These are phyloP conservation scores for Candida ascalaphidarum DNA, from an alignment of 805 yeast genomes.

Conservation along the genomic window DNA sequence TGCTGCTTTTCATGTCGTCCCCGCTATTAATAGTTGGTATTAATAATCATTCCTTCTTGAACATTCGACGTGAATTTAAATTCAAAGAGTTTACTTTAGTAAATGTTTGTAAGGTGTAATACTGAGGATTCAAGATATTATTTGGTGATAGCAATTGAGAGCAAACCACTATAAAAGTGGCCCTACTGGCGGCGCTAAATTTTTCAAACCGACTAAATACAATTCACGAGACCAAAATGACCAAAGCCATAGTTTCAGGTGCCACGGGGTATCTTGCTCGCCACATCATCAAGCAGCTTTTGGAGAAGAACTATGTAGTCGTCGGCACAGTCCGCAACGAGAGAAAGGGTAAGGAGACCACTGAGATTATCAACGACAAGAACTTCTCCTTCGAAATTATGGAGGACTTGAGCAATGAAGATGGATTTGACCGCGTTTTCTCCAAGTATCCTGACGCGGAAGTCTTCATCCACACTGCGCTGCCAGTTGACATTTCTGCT, in stretches of 20 bases:
- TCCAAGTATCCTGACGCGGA: neutral
- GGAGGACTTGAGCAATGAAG: conserved; percentile 18
- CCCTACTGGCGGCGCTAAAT: too few species aligned
- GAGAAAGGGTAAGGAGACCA: neutral
- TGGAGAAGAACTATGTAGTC: conserved; percentile 1
- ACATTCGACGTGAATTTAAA: too few species aligned
- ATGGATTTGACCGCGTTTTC: neutral
- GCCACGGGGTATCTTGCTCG: conserved; percentile 1
- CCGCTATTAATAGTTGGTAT: too few species aligned
- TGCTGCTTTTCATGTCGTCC: too few species aligned
- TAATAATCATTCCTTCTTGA: too few species aligned
- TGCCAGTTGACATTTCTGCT: neutral
- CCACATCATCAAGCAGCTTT: neutral
- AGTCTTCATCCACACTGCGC: neutral
- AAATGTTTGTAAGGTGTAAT: too few species aligned
- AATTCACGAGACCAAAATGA: too few species aligned
- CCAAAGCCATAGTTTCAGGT: conserved; percentile 1
- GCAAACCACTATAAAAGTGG: too few species aligned
- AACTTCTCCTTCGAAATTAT: conserved; percentile 7
- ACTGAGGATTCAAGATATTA: too few species aligned
- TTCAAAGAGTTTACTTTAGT: too few species aligned
- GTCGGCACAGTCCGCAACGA: conserved; percentile 1
- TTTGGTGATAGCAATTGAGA: too few species aligned
- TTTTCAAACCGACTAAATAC: too few species aligned
- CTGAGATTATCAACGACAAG: conserved; percentile 1